Base-by-base conservation (phyloP, 257 asterid species). In the Solanum clarkiae region DNA sequence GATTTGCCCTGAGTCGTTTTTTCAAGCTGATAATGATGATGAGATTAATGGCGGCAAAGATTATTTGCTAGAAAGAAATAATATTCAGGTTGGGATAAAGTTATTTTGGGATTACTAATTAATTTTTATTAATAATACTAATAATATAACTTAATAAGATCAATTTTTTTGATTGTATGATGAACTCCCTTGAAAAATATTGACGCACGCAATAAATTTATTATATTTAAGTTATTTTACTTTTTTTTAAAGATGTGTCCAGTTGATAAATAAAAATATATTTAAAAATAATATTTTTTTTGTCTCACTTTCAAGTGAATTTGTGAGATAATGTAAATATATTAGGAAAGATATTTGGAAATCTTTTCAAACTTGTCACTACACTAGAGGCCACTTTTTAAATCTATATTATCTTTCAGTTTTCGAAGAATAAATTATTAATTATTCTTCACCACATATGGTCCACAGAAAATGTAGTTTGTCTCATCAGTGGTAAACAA, bases 1-100 rank as follows among this genome's bases (percentile, higher is more conserved):
- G 15, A 57, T 90, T 82, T 87, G 91, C 32, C 95, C 94, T 0
- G 89, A 89, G 22, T 86, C 89, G 4, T 94, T 90, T 66, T 92
- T 93, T 82, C 44, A 82, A 1, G 60, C 72, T 22, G 45, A 14
- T 18, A 86, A 86, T 49, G 86, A 59, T 29, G 14, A 63, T 6
- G 79, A 24, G 15, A 84, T 17, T 29, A 20, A 60, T 72, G 84
- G 68, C 22, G 40, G 72, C 51, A 14, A 36, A 17, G 97, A 90
- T 70, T 90, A 89, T 40, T 53, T 53, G 13, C 87, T 24, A 8
- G 91, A 92, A 2, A 90, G 75, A 85, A 79, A 81, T 72, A 86
- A 63, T 18, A 63, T 91, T 44, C 70, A 91, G 95, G 97, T 22
- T 0, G 4, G 32, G 17, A 62, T 5, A 62, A 62, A 22, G 0